Evolutionary conservation across 805 yeast species (phyloP).

Genomic region (Barnettozyma pratensis): DNA sequence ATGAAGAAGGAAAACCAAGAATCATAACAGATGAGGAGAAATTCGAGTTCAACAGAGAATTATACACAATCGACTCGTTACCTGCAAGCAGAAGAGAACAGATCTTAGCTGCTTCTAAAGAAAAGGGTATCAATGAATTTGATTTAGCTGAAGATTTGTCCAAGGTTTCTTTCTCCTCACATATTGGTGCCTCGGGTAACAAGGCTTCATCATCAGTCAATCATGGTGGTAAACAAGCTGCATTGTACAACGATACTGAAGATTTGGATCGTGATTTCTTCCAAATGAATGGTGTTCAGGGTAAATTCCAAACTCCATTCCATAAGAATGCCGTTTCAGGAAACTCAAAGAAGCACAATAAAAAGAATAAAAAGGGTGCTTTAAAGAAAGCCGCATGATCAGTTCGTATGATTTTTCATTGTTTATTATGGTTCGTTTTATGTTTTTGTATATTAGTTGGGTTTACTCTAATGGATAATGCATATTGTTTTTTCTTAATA

Average conservation of each 20-base stretch:
- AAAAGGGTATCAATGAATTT: slow-evolving; percentile 52
- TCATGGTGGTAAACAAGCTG: slow-evolving; percentile 82
- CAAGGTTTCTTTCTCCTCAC: slow-evolving; percentile 74
- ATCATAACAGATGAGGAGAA: slow-evolving; percentile 43
- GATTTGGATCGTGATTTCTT: slow-evolving; percentile 87
- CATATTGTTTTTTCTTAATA: not conserved
- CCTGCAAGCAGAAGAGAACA: slow-evolving; percentile 74
- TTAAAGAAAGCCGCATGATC: slow-evolving; percentile 28
- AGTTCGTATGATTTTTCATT: not conserved
- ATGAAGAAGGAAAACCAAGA: slow-evolving; percentile 39
- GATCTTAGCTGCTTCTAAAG: slow-evolving; percentile 54
- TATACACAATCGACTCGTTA: slow-evolving; percentile 59
- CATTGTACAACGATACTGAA: slow-evolving; percentile 69
- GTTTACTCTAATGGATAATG: slow-evolving; percentile 6
- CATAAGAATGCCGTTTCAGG: slow-evolving; percentile 39
- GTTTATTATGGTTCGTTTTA: not conserved
- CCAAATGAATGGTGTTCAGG: slow-evolving; percentile 57
- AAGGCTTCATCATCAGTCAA: slow-evolving; percentile 47
- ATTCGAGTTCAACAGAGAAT: slow-evolving; percentile 65
- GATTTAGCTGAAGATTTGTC: slow-evolving; percentile 67
- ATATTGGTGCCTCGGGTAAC: slow-evolving; percentile 48
- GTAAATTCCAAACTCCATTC: slow-evolving; percentile 66
- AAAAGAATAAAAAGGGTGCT: slow-evolving; percentile 63
- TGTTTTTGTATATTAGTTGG: slow-evolving; percentile 7
- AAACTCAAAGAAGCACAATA: slow-evolving; percentile 53